Conservation (phyloP, 805 yeast species). For the Metahyphopichia silvanorum region DNA sequence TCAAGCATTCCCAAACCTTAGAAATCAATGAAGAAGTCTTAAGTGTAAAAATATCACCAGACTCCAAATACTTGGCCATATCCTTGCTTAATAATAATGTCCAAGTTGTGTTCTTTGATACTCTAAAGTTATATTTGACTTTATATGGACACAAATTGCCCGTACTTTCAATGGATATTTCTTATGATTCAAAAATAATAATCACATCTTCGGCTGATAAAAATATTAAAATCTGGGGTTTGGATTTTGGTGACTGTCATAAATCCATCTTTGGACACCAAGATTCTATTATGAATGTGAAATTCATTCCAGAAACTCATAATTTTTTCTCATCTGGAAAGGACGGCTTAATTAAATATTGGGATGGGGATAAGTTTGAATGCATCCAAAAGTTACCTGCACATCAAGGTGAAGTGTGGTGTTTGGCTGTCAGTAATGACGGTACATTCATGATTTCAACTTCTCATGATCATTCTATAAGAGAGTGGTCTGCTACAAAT, state of each 20-base stretch:
- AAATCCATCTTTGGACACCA: conserved; percentile 95
- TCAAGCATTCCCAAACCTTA: conserved; percentile 74
- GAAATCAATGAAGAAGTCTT: conserved; percentile 86
- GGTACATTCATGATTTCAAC: conserved; percentile 76
- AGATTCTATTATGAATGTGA: conserved; percentile 88
- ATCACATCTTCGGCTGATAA: conserved; percentile 96
- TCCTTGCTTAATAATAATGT: conserved; percentile 92
- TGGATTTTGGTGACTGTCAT: conserved; percentile 99
- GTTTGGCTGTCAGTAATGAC: conserved; percentile 68
- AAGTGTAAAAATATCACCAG: conserved; percentile 76
- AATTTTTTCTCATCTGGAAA: conserved; percentile 88
- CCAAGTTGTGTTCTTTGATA: conserved; percentile 84
- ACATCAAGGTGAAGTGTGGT: conserved; percentile 95
- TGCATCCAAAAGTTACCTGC: conserved; percentile 79
- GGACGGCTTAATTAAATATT: conserved; percentile 85
- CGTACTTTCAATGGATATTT: conserved; percentile 87
- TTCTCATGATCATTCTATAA: conserved; percentile 89
- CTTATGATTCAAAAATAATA: conserved; percentile 81
- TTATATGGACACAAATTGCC: conserved; percentile 96
- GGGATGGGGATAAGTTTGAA: conserved; percentile 99
- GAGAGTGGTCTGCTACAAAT: conserved; percentile 91
- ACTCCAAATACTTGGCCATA: conserved; percentile 71
- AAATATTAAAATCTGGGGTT: conserved; percentile 96
- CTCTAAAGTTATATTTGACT: conserved; percentile 82
- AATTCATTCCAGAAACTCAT: conserved; percentile 80